Evolutionary conservation across 768 basidiomycete species (phyloP).

Genomic region (Tylopilus vinaceipallidus): DNA sequence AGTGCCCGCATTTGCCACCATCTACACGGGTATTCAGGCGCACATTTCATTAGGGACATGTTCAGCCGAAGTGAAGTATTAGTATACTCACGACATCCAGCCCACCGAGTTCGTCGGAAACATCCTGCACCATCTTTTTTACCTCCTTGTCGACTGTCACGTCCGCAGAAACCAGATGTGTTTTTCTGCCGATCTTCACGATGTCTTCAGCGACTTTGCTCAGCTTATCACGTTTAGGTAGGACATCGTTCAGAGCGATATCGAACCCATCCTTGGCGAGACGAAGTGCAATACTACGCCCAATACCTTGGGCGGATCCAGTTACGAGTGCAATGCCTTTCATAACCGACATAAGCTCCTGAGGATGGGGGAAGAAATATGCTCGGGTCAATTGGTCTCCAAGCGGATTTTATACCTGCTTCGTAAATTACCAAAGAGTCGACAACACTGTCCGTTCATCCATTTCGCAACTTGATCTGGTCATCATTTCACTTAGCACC

Average conservation of each 20-base stretch:
- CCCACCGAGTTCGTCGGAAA: neutral
- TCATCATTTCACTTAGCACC: too few species aligned
- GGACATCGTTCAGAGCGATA: slow-evolving; percentile 28
- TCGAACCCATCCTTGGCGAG: slow-evolving; percentile 21
- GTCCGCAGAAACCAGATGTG: slow-evolving; percentile 14
- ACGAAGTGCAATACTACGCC: slow-evolving; percentile 15
- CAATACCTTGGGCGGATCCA: slow-evolving; percentile 30
- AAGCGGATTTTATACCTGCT: too few species aligned
- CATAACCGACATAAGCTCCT: too few species aligned
- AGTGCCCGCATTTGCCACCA: slow-evolving; percentile 14
- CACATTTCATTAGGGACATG: too few species aligned
- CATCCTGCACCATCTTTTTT: slow-evolving; percentile 3
- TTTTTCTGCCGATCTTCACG: slow-evolving; percentile 10
- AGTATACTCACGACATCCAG: slow-evolving; percentile 9
- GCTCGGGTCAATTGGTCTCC: too few species aligned
- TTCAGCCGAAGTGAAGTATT: too few species aligned
- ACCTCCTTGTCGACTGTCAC: neutral
- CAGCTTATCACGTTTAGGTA: slow-evolving; percentile 11
- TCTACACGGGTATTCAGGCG: neutral
- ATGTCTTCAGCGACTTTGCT: slow-evolving; percentile 6
- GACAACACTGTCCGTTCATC: too few species aligned
- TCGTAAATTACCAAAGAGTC: too few species aligned
- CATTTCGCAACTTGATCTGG: too few species aligned
- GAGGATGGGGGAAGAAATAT: too few species aligned
- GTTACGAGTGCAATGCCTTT: slow-evolving; percentile 33